Percentiles rank a stretch among this genome's conserved stretches.
phyloP scores from a whole-genome alignment of 2,329 filamentous ascomycete genomes.

The Fusarium nurragi region DNA sequence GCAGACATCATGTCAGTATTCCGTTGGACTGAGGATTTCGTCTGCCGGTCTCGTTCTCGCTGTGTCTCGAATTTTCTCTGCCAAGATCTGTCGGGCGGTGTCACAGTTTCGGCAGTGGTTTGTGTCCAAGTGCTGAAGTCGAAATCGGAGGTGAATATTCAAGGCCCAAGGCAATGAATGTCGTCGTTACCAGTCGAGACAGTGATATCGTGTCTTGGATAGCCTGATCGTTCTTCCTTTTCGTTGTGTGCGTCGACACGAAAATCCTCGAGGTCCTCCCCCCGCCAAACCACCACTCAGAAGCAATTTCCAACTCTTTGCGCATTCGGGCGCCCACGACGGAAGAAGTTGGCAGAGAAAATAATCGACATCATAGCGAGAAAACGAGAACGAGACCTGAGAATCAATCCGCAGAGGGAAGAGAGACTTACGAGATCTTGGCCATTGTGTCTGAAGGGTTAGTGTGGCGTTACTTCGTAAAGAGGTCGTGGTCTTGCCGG shows the following conservation, averaged over 20 bases:
- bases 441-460: slow-evolving; percentile 66
- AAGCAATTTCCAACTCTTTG: slow-evolving; percentile 21
- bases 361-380: slow-evolving; percentile 9
- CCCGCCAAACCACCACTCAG: slow-evolving; percentile 26
- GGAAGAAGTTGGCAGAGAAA: slow-evolving; percentile 30
- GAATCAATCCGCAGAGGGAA: slow-evolving; percentile 1
- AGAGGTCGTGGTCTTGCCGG: slow-evolving; percentile 48
- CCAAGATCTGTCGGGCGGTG: slow-evolving; percentile 12
- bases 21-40: background rate
- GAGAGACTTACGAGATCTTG: slow-evolving; percentile 67
- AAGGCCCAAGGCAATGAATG: slow-evolving; percentile 2
- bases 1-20: slow-evolving; percentile 50
- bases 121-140: background rate
- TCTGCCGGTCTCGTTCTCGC: slow-evolving; percentile 19
- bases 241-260: slow-evolving; percentile 30
- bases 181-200: background rate
- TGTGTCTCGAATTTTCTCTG: slow-evolving; percentile 21
- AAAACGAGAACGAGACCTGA: slow-evolving; percentile 1
- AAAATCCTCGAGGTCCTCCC: slow-evolving; percentile 21
- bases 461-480: slow-evolving; percentile 54
- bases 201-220: slow-evolving; percentile 1
- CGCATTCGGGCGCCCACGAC: slow-evolving; percentile 17
- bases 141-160: slow-evolving; percentile 11
- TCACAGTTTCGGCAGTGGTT: background rate
- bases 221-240: slow-evolving; percentile 8